Evolutionary conservation across 1,284 basidiomycete species (phyloP), one percentile per base, ranked within the genome.

Genomic region (Hortiboletus rubellus): DNA sequence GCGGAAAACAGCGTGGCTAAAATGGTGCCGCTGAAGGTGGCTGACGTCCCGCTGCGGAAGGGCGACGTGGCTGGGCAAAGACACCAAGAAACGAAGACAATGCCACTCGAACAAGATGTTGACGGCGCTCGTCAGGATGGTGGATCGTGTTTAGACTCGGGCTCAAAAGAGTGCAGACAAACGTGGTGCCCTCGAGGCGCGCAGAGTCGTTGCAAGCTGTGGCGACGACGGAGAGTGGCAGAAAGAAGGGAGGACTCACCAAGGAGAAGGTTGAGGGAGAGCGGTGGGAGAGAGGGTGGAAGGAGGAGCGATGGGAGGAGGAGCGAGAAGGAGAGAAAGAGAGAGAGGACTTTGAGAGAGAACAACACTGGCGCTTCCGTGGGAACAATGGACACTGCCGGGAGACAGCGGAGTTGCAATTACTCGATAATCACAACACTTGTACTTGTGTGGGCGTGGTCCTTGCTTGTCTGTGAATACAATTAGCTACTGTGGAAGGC

Each of bases 141-240:
- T 11, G 36, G 30, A 43, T 48, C 40, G 49, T 42, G 34, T 55
- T 52, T 22, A 14, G 37, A 40, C 58, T 48, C n/a, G 53, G 54
- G 15, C 53, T 49, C 58, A 27, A 48, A 52, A 22, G 50, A 58
- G 42, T 31, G 15, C 22, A 49, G 18, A 46, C 17, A 53, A 70
- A 72, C 69, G 70, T 72, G 72, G 62, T 58, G 38, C 50, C 70
- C 69, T 59, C 60, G 57, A 70, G 69, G 70, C 69, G 60, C 60
- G 58, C 56, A 48, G 45, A 3, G 57, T 31, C 46, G 58, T 34
- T 48, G 47, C 3, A 30, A 30, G 50, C 34, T 38, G 56, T 36
- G 18, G 49, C 43, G 14, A 47, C 42, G 54, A 42, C 52, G 67
- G 60, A 46, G 15, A 18, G 36, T 44, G 43, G 37, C 15, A 5